Evolutionary conservation across 495 filamentous ascomycete species (phyloP), one percentile per base, ranked within the genome.

Genomic region (Lasiosphaeria miniovina): DNA sequence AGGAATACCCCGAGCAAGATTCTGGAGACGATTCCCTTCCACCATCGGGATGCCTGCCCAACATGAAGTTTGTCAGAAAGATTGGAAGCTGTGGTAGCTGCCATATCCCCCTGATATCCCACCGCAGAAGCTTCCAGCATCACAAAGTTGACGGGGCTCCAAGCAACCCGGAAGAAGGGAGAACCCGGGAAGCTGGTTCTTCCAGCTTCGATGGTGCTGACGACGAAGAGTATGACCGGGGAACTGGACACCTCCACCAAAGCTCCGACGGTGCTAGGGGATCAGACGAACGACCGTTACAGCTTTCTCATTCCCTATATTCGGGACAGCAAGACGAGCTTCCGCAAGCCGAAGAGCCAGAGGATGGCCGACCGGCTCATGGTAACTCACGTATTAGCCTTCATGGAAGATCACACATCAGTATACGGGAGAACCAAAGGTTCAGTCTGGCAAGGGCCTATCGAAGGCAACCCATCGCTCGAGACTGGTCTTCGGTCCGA

Each of bases 401-500:
- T 52, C 70, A 71, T 54, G 71, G 70, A 33, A 74, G 66, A 45
- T 71, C 69, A 6, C 71, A 75, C 58, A 69, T 76, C 65, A 76
- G 74, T 52, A 66, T 81, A 31, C 69, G 67, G 36, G 76, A 75
- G 40, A 67, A 68, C 12, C 76, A 79, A 55, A 75, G 71, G 9
- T 84, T 85, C 65, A 84, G 76, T 58, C 71, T 86, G 31, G 72
- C 80, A 46, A 74, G 73, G 57, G 82, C 80, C n/a, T 76, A 81
- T 56, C 77, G 68, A 57, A 74, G 71, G 34, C 79, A 80, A 45
- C 79, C 79, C 33, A 81, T 84, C 51, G 86, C 87, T 17, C 75
- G 87, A 58, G 85, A 89, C 67, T 90, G 86, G 87, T 80, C 78
- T 46, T 78, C 78, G 6, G 61, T 66, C 32, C 80, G 84, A 56